Base-by-base conservation (phyloP, 495 filamentous ascomycete species). In the Echria macrotheca region DNA sequence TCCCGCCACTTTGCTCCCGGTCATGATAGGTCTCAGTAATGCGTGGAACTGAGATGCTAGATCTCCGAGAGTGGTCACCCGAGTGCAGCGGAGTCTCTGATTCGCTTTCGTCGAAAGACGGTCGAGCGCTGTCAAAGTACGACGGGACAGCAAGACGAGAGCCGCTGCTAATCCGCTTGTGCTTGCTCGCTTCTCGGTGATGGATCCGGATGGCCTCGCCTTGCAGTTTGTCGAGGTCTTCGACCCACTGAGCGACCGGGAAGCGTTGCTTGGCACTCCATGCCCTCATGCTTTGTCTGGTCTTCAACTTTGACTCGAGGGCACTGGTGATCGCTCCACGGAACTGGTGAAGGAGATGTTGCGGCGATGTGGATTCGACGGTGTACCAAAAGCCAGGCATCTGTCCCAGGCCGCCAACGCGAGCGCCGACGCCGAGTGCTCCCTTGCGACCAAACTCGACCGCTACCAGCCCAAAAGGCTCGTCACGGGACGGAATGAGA, bases 301-400 rank as follows among this genome's bases (percentile, higher is more conserved):
- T 73, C 24, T 79, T 70, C 5, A 51, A 56, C 44, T 81, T 79
- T 0, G 80, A 83, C 25, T 69, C 76, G 42, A 89, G 63, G 0
- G 85, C 85, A 19, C 74, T 75, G 22, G 79, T 68, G 53, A 88
- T 86, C 9, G 85, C 80, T 41, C 76, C 69, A 45, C 83, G 82
- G 68, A 88, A 88, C 57, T 90, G 86, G 29, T 80, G 79, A 33
- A 88, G 62, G 12, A 88, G 60, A 66, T 90, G 86, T 11, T 75
- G 76, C 1, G 84, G 83, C 2, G 81, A 81, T 9, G 76, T 85
- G 0, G 81, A 85, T 64, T 90, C 86, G 47, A 68, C 75, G 51
- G 74, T 87, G 57, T 75, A 84, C 81, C 81, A 85, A 73, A 80
- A 87, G 28, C 86, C 85, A n/a, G 85, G 85, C 84, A 88, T 87